Percentiles rank a stretch among this genome's conserved stretches.
Evolutionary conservation across 164 flowering plant species (phyloP).

Genomic region (Vitis riparia): DNA sequence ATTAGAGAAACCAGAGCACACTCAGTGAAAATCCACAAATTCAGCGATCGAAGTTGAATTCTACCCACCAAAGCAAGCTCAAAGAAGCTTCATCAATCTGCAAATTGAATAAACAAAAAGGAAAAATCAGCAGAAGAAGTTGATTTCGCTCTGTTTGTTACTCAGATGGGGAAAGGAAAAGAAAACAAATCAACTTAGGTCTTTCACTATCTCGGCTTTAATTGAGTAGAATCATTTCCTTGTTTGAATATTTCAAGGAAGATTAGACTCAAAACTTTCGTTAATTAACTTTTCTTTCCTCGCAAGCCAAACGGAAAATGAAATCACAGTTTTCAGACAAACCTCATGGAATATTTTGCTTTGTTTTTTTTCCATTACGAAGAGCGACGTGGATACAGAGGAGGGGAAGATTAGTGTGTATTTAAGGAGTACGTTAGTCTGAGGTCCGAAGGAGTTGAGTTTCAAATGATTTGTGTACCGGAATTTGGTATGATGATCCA

Average conservation of each 20-base stretch:
- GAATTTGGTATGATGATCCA: no score
- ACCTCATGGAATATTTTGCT: no score
- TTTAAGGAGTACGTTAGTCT: no score
- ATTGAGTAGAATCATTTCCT: background rate
- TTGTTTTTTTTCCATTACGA: no score
- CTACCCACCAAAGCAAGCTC: background rate
- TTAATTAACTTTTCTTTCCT: background rate
- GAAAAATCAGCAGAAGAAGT: background rate
- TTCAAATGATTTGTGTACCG: no score
- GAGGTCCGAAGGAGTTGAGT: no score
- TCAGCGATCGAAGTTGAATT: background rate
- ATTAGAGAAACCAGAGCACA: slow-evolving; percentile 14
- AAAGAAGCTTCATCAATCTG: slow-evolving; percentile 1
- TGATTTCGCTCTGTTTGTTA: background rate
- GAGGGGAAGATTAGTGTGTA: no score
- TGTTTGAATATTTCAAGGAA: background rate
- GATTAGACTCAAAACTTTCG: background rate
- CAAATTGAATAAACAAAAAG: background rate
- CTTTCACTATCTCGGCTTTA: background rate
- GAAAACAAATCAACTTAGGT: background rate
- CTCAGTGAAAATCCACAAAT: background rate
- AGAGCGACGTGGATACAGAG: no score
- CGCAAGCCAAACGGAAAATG: background rate
- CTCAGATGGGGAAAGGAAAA: background rate
- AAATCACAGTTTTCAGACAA: background rate